Base-by-base conservation (phyloP, 2,329 filamentous ascomycete species). In the Curvularia sp. region DNA sequence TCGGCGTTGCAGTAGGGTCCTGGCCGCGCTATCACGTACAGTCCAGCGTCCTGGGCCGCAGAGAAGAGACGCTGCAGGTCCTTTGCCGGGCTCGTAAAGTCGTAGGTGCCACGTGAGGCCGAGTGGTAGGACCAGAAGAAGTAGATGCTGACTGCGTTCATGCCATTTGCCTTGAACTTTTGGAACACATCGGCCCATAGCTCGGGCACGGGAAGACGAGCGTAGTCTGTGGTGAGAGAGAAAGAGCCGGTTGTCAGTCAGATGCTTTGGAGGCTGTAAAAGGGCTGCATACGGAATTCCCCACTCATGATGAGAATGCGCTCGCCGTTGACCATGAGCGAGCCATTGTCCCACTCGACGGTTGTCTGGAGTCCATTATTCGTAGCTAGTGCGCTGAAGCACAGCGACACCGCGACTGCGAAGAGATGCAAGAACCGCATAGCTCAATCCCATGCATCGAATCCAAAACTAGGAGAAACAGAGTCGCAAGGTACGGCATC, bases 111-210 rank as follows among this genome's bases (percentile, higher is more conserved):
- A 62, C 75, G 76, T 12, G 78, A 79, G 6, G 77, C 72, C 41
- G 77, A 81, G 64, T 82, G 81, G 57, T 82, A 83, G 4, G 79
- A 82, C 80, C 81, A 83, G 71, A 82, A 83, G 63, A 83, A 82
- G 69, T 82, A 83, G 31, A 82, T 72, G 57, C 78, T 75, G 24
- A 85, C 75, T 15, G 83, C 75, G 68, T 85, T 85, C 69, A 84
- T 83, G 0, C 83, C 83, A 63, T 80, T 82, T 8, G 83, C 81
- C 60, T 80, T 79, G 58, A 84, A 78, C 58, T 85, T 85, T 52
- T 85, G 82, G 56, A 85, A 83, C 33, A 85, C 80, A 61, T 85
- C 83, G 38, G 82, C 64, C 72, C 84, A 85, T 26, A 85, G 63
- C 51, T 84, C 83, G 0, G 83, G 83, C 0, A 85, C 82, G 0